phyloP scores from a whole-genome alignment of 1,139 yeast genomes.

The Insectozyma bohioensis region DNA sequence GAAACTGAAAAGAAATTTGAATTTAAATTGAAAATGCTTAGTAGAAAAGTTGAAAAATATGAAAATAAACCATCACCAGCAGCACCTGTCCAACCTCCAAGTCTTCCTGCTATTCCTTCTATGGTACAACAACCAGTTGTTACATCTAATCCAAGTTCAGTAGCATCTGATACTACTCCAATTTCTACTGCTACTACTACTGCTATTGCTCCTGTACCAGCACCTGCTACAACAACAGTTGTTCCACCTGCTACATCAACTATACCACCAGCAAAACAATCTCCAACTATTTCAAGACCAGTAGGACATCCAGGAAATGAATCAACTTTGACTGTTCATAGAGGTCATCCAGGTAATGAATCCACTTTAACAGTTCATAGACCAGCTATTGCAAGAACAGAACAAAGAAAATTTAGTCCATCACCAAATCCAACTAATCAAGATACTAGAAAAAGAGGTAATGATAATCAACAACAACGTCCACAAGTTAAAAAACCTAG shows the following conservation, averaged over 20 bases:
- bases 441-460: conserved; percentile 11
- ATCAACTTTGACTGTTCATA: conserved; percentile 31
- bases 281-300: conserved; percentile 29
- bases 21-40: conserved; percentile 43
- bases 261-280: conserved; percentile 4
- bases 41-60: conserved; percentile 39
- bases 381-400: conserved; percentile 21
- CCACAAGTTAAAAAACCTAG: conserved; percentile 20
- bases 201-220: conserved; percentile 1
- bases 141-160: conserved; percentile 3
- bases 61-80: conserved; percentile 16
- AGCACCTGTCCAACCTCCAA: neutral
- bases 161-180: conserved; percentile 6
- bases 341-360: conserved; percentile 21
- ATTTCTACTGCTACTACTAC: conserved; percentile 2
- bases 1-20: conserved; percentile 43
- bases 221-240: conserved; percentile 7
- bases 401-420: conserved; percentile 12
- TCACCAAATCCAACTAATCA: conserved; percentile 6
- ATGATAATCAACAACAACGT: conserved; percentile 18
- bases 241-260: conserved; percentile 1
- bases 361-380: conserved; percentile 34
- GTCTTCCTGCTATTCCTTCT: neutral
- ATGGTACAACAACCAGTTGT: conserved; percentile 3
- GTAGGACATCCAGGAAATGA: conserved; percentile 18